Evolutionary conservation across 2,329 filamentous ascomycete genomes (phyloP), one percentile per base, ranked within the genome.

Genomic region (Cordyceps sp.): DNA sequence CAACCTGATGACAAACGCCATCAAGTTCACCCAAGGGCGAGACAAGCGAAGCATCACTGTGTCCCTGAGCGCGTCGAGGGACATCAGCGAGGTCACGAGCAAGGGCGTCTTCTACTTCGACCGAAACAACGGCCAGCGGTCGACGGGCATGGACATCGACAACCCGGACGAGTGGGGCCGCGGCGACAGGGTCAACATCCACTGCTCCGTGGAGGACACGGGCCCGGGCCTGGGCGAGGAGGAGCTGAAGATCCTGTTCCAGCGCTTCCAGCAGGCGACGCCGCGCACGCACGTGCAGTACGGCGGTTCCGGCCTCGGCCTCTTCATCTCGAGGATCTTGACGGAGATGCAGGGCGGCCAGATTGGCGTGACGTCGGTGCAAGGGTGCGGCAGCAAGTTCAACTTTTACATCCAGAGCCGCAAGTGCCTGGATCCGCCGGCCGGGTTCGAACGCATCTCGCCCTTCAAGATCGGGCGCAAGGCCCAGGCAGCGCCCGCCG

Each of bases 281-380:
- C 74, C 74, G 4, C 62, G 74, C 19, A 81, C 76, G 0, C 77
- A 82, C 44, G 73, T 81, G 3, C 72, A 78, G 39, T 82, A 81
- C 38, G 77, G 77, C 16, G 77, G 77, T 7, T 77, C 71, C 1
- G 77, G 77, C 0, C 55, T 82, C 1, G 77, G 77, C 1, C 57
- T 86, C 2, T 85, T 84, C 55, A 85, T 86, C 46, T 82, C 74
- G 5, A 66, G 78, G 24, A 78, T 80, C 42, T 56, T 86, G 30
- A 80, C 77, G 2, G 78, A 85, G 47, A 57, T 85, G 31, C 80
- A 85, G 53, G 79, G 79, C 12, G 80, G 80, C 3, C 77, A 83
- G 46, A 82, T 85, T 34, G 78, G 78, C 7, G 78, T 85, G 3
- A 63, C 66, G 2, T 81, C 76, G 1, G 58, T 69, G 37, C 66